Conservation (phyloP, 352 stramenopile species). For the Phytophthora vignae region DNA sequence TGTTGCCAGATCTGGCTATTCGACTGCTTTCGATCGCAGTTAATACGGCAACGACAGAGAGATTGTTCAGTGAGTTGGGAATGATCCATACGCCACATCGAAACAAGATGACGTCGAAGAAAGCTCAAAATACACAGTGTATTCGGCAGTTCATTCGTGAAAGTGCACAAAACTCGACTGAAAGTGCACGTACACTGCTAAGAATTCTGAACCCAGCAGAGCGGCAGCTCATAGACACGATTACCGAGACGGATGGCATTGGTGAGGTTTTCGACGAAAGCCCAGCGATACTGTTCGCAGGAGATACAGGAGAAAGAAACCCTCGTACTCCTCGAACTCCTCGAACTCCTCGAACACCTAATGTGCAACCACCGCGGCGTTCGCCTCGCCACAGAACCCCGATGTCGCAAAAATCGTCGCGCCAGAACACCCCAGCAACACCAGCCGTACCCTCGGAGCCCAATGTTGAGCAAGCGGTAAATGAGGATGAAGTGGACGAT, state of each 20-base stretch:
- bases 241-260: not conserved
- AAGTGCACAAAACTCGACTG: not conserved
- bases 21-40: not conserved
- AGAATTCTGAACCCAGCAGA: not conserved
- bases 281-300: not conserved
- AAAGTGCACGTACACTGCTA: not conserved
- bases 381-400: not conserved
- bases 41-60: conserved; percentile 5
- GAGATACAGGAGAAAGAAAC: not conserved
- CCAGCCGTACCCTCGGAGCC: no score
- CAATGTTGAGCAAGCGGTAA: no score
- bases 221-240: not conserved
- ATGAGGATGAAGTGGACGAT: no score
- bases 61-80: not conserved
- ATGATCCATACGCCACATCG: not conserved
- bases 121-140: conserved; percentile 1
- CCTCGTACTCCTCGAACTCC: not conserved
- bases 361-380: not conserved
- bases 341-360: not conserved
- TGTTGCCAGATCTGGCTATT: conserved; percentile 4
- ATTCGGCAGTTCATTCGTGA: not conserved
- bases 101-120: not conserved
- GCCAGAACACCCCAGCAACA: no score
- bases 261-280: not conserved
- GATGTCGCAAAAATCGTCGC: not conserved